Evolutionary conservation across 2,329 filamentous ascomycete species (phyloP).

Genomic region (Rhynchosporium graminicola): DNA sequence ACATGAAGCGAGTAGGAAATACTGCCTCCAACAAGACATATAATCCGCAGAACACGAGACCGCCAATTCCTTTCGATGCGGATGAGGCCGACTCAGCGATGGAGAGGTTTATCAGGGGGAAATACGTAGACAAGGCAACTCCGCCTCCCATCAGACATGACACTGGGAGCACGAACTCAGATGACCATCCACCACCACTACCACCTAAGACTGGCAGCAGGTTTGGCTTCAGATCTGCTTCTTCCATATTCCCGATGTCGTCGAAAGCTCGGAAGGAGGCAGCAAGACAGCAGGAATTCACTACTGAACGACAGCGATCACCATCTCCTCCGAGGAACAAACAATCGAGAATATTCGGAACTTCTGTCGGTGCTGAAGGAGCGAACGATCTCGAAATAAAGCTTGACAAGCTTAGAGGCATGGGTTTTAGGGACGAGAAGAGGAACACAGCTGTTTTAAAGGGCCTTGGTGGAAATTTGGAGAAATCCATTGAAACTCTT

Average conservation of each 20-base stretch:
- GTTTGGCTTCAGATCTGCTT: slow-evolving; percentile 66
- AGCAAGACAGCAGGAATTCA: slow-evolving; percentile 25
- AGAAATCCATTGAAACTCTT: slow-evolving; percentile 82
- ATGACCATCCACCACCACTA: slow-evolving; percentile 57
- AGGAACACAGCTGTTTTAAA: slow-evolving; percentile 81
- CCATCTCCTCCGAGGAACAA: slow-evolving; percentile 48
- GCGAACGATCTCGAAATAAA: slow-evolving; percentile 71
- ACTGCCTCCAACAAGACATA: slow-evolving; percentile 80
- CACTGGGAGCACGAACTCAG: slow-evolving; percentile 50
- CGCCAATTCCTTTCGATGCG: slow-evolving; percentile 82
- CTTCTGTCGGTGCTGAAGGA: slow-evolving; percentile 58
- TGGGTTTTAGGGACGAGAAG: slow-evolving; percentile 87
- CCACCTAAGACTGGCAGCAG: slow-evolving; percentile 60
- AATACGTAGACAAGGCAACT: slow-evolving; percentile 70
- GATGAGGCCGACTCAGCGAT: slow-evolving; percentile 94
- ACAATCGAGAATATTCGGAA: slow-evolving; percentile 68
- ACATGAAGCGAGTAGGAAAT: slow-evolving; percentile 94
- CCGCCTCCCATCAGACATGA: slow-evolving; percentile 45
- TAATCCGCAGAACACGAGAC: slow-evolving; percentile 81
- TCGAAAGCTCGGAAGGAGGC: slow-evolving; percentile 48
- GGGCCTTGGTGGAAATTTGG: slow-evolving; percentile 79
- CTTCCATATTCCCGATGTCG: slow-evolving; percentile 51
- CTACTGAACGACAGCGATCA: slow-evolving; percentile 23
- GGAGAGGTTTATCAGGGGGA: slow-evolving; percentile 92
- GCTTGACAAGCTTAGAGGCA: slow-evolving; percentile 74